Evolutionary conservation across 139 green algal genomes (phyloP), one percentile per base, ranked within the genome.

Genomic region (Micractinium sp.): DNA sequence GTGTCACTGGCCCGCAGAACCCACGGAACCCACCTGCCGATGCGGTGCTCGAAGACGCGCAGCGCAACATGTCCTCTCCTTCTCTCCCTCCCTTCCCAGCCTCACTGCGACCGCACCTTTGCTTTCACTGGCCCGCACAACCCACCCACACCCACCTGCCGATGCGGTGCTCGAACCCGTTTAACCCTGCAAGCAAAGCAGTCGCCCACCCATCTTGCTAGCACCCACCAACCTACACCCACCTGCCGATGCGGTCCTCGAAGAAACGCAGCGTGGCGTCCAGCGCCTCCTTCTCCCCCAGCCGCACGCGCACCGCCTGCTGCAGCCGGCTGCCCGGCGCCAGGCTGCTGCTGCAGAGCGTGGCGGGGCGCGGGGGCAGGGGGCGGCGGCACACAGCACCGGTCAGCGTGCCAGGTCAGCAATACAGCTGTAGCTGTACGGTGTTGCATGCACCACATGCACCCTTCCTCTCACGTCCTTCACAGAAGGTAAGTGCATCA

Each of bases 251-350:
- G 29, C 96, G 93, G 31, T 95, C 88, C 90, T 97, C 94, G 91
- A 98, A 97, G 76, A 89, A 97, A 19, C 86, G 88, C 63, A 95
- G 81, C 38, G 94, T 89, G 0, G 87, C 90, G 39, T 97, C 95
- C 82, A 98, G 91, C 1, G 93, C 93, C 91, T 96, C 93, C 90
- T 96, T 96, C 92, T 98, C 96, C 27, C 94, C 96, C 53, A 97
- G 79, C 27, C 96, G 91, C 38, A 97, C 93, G 86, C 90, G 76
- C 63, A 97, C 86, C 27, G 93, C 95, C 76, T 86, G 61, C 47
- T 93, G 91, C 53, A 87, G n/a, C 27, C 91, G 88, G 85, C 92
- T 94, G 88, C 90, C 90, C 35, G 77, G 78, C 53, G 41, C 56
- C 35, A 92, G 19, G 69, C 69, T 47, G 85, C 85, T 73, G n/a